A percentile compares a stretch with the other conserved stretches of the same genome.
Conservation (phyloP, 2,329 filamentous ascomycete genomes). For the Fusarium nelsonii region DNA sequence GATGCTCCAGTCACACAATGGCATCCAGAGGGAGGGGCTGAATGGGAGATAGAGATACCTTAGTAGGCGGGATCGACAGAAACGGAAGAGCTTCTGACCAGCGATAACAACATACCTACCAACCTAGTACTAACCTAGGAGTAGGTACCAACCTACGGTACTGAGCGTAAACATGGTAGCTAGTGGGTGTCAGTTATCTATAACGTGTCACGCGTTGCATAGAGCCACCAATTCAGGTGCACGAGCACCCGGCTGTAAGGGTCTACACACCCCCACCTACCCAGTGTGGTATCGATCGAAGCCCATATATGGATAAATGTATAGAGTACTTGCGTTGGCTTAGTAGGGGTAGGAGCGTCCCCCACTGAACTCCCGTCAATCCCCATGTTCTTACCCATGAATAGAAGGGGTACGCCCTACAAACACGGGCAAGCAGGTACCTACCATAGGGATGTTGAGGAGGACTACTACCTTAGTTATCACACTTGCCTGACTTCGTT, state of each 20-base stretch:
- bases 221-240: conserved; percentile 14
- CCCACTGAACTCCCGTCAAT: too few species aligned
- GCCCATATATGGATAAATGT: background rate
- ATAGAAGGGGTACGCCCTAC: background rate
- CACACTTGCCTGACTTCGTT: background rate
- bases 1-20: background rate
- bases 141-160: too few species aligned
- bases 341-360: background rate
- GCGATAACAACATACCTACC: conserved; percentile 1
- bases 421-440: background rate
- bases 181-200: conserved; percentile 26
- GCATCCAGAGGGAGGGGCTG: conserved; percentile 21
- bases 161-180: background rate
- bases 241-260: conserved; percentile 22
- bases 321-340: background rate
- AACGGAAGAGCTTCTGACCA: conserved; percentile 17
- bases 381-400: background rate
- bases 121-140: background rate
- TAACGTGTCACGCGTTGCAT: conserved; percentile 25
- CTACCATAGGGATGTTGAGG: conserved; percentile 4
- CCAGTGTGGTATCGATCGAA: conserved; percentile 8
- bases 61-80: conserved; percentile 1
- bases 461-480: background rate
- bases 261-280: conserved; percentile 42
- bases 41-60: background rate